These are phyloP conservation scores for Posidonia oceanica DNA, from an alignment of 116 monocot genomes.

Conservation along the genomic window DNA sequence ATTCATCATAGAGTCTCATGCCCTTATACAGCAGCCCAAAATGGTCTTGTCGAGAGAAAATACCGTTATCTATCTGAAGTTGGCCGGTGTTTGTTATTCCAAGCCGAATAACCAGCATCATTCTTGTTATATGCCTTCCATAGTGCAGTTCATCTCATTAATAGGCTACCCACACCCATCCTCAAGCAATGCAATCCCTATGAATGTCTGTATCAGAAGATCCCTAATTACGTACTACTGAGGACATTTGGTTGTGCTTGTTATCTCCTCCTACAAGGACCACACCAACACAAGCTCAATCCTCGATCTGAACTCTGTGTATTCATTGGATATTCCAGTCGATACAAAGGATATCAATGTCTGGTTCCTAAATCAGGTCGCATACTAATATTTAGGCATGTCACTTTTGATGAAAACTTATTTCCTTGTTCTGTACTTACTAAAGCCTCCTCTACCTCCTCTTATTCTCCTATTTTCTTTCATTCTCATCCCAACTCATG, in stretches of 20 bases:
- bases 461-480: background rate
- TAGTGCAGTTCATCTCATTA: background rate
- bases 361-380: background rate
- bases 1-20: background rate
- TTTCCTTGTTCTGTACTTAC: background rate
- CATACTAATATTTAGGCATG: background rate
- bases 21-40: background rate
- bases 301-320: too few relatives aligned
- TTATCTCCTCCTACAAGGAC: background rate
- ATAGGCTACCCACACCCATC: background rate
- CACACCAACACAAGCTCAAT: too few relatives aligned
- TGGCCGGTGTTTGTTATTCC: background rate
- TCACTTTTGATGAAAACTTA: background rate
- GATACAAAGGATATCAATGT: background rate
- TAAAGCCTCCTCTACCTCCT: rapidly evolving
- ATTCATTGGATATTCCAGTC: too few relatives aligned
- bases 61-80: background rate
- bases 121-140: background rate
- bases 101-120: background rate
- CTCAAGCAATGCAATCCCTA: too few relatives aligned
- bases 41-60: background rate
- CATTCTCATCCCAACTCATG: background rate
- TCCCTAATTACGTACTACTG: background rate
- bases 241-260: background rate
- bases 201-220: background rate